Evolutionary conservation across 345 rosid species (phyloP), one percentile per base, ranked within the genome.

Genomic region (Acer yangbiense): DNA sequence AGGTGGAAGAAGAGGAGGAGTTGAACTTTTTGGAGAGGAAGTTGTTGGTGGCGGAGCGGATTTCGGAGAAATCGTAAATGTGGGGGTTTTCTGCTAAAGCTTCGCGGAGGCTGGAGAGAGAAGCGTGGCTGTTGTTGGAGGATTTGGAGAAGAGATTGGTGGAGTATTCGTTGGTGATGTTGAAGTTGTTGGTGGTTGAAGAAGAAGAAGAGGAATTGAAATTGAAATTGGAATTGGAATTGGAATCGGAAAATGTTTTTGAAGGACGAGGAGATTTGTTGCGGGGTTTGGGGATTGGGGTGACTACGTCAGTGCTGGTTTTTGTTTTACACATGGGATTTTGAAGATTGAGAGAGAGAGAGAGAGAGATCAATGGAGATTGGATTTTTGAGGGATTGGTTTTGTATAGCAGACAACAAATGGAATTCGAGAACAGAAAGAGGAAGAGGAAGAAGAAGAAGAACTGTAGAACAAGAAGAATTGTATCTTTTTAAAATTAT

Each of bases 11-110:
- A 75, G 86, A 80, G 8, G 89, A 83, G 12, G 87, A 71, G 67
- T 79, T 79, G 68, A 68, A 32, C 72, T 74, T 76, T 41, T 82
- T 78, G 65, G 84, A 72, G n/a, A 77, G 77, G 80, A 85, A 83
- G 83, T 84, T 81, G 82, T 87, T 85, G 61, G 88, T 82, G 65
- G 88, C 86, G 55, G 87, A 39, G 8, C 79, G 77, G 65, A 85
- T 85, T 63, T 85, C 85, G 63, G 87, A 82, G 73, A 85, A 39
- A 63, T 71, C 52, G 57, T 85, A 82, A 76, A 85, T 77, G 80
- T 79, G 81, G 3, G 86, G 83, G 69, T 39, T 71, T 9, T 78
- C 79, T 7, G 79, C 50, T 17, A 78, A 54, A 35, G 85, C 77
- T 0, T 77, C 68, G 10, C 68, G 79, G 76, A 83, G 82, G 64